These are phyloP conservation scores for Colletotrichum sp. DNA, from an alignment of 2,329 filamentous ascomycete genomes.

Conservation along the genomic window DNA sequence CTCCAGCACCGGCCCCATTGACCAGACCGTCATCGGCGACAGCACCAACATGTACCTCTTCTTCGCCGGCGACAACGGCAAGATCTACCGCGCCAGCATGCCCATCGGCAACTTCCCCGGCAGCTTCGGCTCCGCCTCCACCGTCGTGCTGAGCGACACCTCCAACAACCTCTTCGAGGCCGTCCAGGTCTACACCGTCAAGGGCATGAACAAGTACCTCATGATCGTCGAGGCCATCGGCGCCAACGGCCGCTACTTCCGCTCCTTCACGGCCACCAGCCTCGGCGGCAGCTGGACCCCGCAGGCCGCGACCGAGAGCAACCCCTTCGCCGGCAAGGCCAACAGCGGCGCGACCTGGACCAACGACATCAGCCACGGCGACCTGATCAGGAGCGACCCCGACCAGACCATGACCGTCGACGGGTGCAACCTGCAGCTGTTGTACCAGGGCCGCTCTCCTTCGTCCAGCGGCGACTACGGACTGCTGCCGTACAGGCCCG, in stretches of 20 bases:
- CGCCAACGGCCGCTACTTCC: constrained; percentile 64
- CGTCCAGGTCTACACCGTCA: constrained; percentile 67
- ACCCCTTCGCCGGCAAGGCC: constrained; percentile 70
- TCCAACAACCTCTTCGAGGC: constrained; percentile 67
- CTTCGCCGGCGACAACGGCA: constrained; percentile 70
- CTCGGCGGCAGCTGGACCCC: constrained; percentile 62
- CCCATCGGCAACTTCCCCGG: constrained; percentile 65
- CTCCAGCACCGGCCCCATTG: constrained; percentile 60
- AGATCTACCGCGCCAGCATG: constrained; percentile 68
- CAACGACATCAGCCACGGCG: constrained; percentile 70
- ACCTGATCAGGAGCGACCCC: constrained; percentile 57
- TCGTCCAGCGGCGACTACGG: constrained; percentile 51
- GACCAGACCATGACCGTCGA: constrained; percentile 69
- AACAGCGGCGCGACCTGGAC: constrained; percentile 70
- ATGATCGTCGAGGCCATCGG: constrained; percentile 72
- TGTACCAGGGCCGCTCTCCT: constrained; percentile 64
- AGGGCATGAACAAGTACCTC: constrained; percentile 60
- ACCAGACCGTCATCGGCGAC: constrained; percentile 69
- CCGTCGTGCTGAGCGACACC: constrained; percentile 56
- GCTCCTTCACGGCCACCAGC: constrained; percentile 65
- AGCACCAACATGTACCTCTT: constrained; percentile 67
- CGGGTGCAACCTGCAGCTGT: constrained; percentile 66
- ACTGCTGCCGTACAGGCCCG: constrained; percentile 57
- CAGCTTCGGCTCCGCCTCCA: constrained; percentile 57
- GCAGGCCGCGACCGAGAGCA: constrained; percentile 57